Evolutionary conservation across 1,139 yeast genomes (phyloP), one percentile per base, ranked within the genome.

Genomic region (Blastobotrys elegans): DNA sequence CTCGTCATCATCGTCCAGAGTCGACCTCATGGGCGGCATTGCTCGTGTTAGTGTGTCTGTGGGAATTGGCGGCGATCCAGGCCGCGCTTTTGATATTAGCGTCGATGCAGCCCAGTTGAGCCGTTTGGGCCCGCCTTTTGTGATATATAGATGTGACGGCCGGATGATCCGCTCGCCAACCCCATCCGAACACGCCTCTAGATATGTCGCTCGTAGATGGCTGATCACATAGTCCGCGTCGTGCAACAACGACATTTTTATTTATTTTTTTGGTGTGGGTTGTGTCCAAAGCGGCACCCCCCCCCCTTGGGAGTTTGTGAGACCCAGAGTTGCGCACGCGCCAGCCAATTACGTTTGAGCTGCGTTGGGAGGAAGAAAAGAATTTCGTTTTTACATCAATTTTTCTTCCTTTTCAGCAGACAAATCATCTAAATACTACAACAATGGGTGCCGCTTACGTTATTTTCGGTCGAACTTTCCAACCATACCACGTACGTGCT

Each of bases 361-460:
- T n/a, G n/a, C n/a, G n/a, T n/a, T n/a, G n/a, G n/a, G n/a, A n/a
- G n/a, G n/a, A n/a, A n/a, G n/a, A n/a, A n/a, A n/a, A n/a, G n/a
- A n/a, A n/a, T n/a, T n/a, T n/a, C n/a, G n/a, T n/a, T n/a, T n/a
- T n/a, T n/a, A n/a, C n/a, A n/a, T n/a, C 13, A 40, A 30, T n/a
- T n/a, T n/a, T n/a, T n/a, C n/a, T n/a, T n/a, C n/a, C n/a, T n/a
- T n/a, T n/a, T n/a, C n/a, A n/a, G n/a, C n/a, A n/a, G n/a, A n/a
- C n/a, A n/a, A n/a, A n/a, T n/a, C n/a, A n/a, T n/a, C n/a, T n/a
- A n/a, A n/a, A n/a, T n/a, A n/a, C n/a, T n/a, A n/a, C 5, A 27
- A 48, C 22, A 33, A 84, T 86, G 95, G 94, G 85, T 70, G 80
- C 86, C 63, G 85, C 86, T 65, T 87, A 87, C 74, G 74, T 73